Evolutionary conservation across 768 basidiomycete species (phyloP).

Genomic region (Boletus sensibilis): DNA sequence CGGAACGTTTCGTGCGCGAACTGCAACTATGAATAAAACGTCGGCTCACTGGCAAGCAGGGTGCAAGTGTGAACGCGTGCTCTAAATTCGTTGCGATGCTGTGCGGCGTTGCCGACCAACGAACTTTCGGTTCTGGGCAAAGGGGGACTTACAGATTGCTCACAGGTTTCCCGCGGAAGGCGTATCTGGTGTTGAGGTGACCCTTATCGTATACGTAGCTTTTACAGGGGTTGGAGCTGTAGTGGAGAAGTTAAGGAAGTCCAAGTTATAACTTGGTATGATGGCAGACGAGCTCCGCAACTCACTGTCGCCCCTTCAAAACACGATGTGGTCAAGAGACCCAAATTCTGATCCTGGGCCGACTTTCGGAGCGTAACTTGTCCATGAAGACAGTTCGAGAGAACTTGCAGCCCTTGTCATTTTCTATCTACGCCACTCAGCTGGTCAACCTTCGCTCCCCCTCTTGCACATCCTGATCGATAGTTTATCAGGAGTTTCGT

Average conservation of each 20-base stretch:
- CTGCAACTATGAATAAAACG: background rate
- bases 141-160: background rate
- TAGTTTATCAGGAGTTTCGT: background rate
- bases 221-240: background rate
- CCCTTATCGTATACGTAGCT: background rate
- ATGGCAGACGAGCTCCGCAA: too few relatives aligned
- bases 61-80: background rate
- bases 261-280: too few relatives aligned
- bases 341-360: background rate
- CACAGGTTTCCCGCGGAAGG: background rate
- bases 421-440: background rate
- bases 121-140: conserved; percentile 6
- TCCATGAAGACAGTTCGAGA: background rate
- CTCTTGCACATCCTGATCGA: background rate
- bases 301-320: too few relatives aligned
- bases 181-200: background rate
- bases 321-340: background rate
- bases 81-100: conserved; percentile 1
- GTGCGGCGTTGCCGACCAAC: background rate
- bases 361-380: background rate
- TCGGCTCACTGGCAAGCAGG: background rate
- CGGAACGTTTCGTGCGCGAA: conserved; percentile 2
- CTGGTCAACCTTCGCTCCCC: background rate
- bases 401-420: background rate
- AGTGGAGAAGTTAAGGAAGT: background rate